Conservation (phyloP, 441 rosid species). For the Pelargonium fulgidum region DNA sequence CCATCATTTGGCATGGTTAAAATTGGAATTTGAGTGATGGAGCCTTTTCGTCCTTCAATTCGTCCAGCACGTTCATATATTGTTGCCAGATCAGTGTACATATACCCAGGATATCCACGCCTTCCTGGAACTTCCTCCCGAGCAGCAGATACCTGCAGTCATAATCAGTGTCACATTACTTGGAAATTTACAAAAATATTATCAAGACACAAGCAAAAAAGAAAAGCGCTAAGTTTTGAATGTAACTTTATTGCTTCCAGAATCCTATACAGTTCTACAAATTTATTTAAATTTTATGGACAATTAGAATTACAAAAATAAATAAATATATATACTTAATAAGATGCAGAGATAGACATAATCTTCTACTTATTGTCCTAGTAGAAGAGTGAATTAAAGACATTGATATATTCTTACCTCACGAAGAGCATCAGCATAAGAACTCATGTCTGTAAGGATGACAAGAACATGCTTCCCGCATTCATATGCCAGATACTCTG, state of each 20-base stretch:
- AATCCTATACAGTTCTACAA: neutral
- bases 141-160: slow-evolving; percentile 89
- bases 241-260: neutral
- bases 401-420: slow-evolving; percentile 51
- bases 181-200: neutral
- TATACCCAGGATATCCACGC: slow-evolving; percentile 99
- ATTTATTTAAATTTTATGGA: neutral
- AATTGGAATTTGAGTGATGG: slow-evolving; percentile 98
- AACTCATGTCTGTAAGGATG: slow-evolving; percentile 93
- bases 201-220: neutral
- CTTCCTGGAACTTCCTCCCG: slow-evolving; percentile 99
- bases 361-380: neutral
- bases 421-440: slow-evolving; percentile 99
- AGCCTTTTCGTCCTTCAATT: slow-evolving; percentile 94
- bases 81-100: slow-evolving; percentile 99
- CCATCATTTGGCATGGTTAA: slow-evolving; percentile 99
- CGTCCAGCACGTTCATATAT: slow-evolving; percentile 98
- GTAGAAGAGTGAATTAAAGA: slow-evolving; percentile 15
- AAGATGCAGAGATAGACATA: neutral
- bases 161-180: neutral
- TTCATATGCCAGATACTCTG: slow-evolving; percentile 93
- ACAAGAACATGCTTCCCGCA: slow-evolving; percentile 99
- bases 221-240: neutral
- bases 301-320: slow-evolving; percentile 2
- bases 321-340: no score